phyloP scores from a whole-genome alignment of 192 early-diverging fungal species.

The Backusella sp. region DNA sequence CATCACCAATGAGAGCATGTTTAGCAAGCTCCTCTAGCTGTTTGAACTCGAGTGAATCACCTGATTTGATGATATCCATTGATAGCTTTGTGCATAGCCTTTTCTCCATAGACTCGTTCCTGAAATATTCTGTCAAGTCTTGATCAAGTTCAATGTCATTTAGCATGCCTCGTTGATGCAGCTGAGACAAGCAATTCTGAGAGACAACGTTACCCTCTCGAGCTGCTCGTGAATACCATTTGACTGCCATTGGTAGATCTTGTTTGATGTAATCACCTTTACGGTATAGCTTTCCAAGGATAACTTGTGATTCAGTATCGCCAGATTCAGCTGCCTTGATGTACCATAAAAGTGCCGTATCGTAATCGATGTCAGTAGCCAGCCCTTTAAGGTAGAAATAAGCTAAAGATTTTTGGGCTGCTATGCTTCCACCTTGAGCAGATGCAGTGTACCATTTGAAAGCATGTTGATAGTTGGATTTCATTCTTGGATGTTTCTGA shows the following conservation, averaged over 20 bases:
- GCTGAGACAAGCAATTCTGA: background rate
- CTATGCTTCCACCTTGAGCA: too few relatives aligned
- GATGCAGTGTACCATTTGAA: too few relatives aligned
- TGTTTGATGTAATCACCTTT: background rate
- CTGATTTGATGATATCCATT: background rate
- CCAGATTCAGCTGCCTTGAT: background rate
- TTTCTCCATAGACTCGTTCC: background rate
- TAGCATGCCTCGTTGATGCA: background rate
- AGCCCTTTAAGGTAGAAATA: too few relatives aligned
- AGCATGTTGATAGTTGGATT: too few relatives aligned
- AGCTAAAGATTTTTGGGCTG: too few relatives aligned
- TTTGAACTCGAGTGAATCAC: background rate
- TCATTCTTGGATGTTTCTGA: too few relatives aligned
- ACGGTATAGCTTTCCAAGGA: background rate
- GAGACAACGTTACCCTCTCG: background rate
- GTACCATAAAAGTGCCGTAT: background rate
- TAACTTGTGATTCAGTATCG: background rate
- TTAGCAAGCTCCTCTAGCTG: background rate
- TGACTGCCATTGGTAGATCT: background rate
- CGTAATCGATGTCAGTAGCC: background rate
- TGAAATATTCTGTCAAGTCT: background rate
- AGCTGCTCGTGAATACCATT: background rate
- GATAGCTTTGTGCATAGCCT: background rate
- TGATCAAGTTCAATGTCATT: background rate
- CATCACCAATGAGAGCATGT: background rate